These are phyloP conservation scores for Stylosanthes scabra DNA, from an alignment of 331 rosid genomes.

Conservation along the genomic window DNA sequence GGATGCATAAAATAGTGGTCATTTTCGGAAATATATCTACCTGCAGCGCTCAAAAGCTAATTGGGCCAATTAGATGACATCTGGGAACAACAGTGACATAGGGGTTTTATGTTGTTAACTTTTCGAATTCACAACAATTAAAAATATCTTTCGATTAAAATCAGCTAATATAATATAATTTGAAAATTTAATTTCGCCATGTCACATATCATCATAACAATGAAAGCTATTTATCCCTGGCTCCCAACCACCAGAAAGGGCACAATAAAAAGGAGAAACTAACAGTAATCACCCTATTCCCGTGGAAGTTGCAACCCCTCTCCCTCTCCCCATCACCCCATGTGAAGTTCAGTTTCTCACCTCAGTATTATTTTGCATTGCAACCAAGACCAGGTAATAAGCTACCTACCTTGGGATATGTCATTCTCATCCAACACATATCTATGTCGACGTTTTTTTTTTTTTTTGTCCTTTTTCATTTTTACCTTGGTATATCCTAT, in stretches of 20 bases:
- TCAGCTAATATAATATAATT: too few species aligned
- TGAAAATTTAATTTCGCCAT: too few species aligned
- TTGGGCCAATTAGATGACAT: conserved; percentile 27
- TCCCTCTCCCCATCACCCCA: conserved; percentile 29
- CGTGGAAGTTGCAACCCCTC: conserved; percentile 41
- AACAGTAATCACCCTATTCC: conserved; percentile 39
- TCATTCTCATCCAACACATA: too few species aligned
- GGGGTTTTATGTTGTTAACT: conserved; percentile 5
- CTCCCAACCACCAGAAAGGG: conserved; percentile 42
- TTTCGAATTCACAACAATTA: too few species aligned
- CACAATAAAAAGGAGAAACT: conserved; percentile 30
- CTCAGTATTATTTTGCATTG: conserved; percentile 17
- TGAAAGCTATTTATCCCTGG: conserved; percentile 31
- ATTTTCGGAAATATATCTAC: conserved; percentile 20
- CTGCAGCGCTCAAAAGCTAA: conserved; percentile 13
- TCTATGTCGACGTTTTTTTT: too few species aligned
- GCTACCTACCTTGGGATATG: too few species aligned
- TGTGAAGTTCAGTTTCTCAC: conserved; percentile 38
- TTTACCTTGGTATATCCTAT: too few species aligned
- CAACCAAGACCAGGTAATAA: not conserved
- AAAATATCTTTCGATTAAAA: too few species aligned
- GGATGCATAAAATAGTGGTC: conserved; percentile 30
- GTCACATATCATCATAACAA: not conserved
- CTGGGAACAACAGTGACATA: conserved; percentile 19
- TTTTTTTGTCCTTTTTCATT: too few species aligned